phyloP scores from a whole-genome alignment of 2,329 filamentous ascomycete species.

The Penicillium concentricum region DNA sequence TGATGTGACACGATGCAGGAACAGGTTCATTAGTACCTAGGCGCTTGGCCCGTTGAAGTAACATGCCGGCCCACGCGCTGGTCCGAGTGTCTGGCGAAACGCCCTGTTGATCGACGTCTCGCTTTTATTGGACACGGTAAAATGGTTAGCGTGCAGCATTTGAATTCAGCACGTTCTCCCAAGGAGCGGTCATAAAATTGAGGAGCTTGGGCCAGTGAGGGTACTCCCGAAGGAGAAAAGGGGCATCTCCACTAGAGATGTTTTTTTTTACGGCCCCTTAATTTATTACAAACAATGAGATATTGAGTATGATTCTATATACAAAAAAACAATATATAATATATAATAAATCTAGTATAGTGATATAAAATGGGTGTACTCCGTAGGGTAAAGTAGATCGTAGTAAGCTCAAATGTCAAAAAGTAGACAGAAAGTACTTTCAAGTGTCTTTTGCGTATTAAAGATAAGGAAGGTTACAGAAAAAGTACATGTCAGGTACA shows the following conservation, averaged over 20 bases:
- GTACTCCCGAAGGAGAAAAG: slow-evolving; percentile 2
- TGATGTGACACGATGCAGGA: slow-evolving; percentile 9
- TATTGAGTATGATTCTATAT: not conserved
- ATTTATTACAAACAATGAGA: not conserved
- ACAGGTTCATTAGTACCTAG: not conserved
- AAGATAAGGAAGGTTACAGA: not conserved
- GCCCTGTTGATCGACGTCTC: not conserved
- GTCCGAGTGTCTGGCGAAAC: slow-evolving; percentile 15
- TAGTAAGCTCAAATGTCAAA: not conserved
- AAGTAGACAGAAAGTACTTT: not conserved
- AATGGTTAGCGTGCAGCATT: slow-evolving; percentile 2
- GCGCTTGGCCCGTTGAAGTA: slow-evolving; percentile 17
- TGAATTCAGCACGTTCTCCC: slow-evolving; percentile 8
- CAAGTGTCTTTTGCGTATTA: not conserved
- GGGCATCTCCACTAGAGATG: slow-evolving; percentile 1
- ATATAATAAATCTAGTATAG: not conserved
- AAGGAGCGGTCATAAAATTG: not conserved
- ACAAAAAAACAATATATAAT: not conserved
- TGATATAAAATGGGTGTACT: not conserved
- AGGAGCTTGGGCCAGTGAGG: slow-evolving; percentile 3
- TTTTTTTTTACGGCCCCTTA: slow-evolving; percentile 5
- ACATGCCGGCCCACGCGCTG: slow-evolving; percentile 15
- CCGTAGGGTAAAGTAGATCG: not conserved
- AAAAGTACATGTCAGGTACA: not conserved
- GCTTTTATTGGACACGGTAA: slow-evolving; percentile 12